Percentiles rank a stretch among this genome's conserved stretches.
Evolutionary conservation across 371 early-diverging fungal genomes (phyloP).

Genomic region (Apophysomyces elegans): DNA sequence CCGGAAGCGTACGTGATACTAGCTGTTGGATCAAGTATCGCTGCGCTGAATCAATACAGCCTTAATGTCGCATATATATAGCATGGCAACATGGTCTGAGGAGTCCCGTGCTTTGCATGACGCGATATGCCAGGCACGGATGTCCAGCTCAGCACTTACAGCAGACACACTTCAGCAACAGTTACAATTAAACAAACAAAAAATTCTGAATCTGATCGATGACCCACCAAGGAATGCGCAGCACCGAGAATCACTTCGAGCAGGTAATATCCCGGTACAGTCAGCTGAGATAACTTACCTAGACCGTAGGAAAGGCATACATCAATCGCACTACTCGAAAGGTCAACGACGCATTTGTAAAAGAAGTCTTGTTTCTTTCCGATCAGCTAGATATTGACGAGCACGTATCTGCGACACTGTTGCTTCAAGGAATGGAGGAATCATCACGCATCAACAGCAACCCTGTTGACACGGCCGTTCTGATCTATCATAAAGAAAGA

Average conservation of each 20-base stretch:
- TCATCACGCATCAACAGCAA: conserved; percentile 24
- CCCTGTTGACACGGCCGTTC: conserved; percentile 66
- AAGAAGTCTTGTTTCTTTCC: conserved; percentile 69
- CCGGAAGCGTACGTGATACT: background rate
- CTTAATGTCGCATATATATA: conserved; percentile 7
- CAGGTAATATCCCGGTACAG: conserved; percentile 38
- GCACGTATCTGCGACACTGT: conserved; percentile 71
- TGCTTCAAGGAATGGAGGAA: conserved; percentile 64
- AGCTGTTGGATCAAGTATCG: background rate
- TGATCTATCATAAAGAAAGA: conserved; percentile 73
- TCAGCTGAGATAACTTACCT: background rate
- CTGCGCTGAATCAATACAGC: background rate
- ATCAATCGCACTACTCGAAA: conserved; percentile 56
- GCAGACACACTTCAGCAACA: conserved; percentile 26
- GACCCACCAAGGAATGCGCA: conserved; percentile 49
- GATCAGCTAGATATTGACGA: conserved; percentile 86
- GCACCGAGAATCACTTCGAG: conserved; percentile 53
- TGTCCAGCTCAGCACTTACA: conserved; percentile 21
- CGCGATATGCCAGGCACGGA: conserved; percentile 38
- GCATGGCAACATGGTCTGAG: conserved; percentile 33
- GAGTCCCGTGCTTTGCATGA: conserved; percentile 33
- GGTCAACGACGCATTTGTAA: conserved; percentile 73
- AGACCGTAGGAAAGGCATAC: conserved; percentile 42
- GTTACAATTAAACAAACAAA: conserved; percentile 37
- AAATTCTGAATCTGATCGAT: conserved; percentile 50